phyloP scores from a whole-genome alignment of 2,329 filamentous ascomycete species.

The Neoarthrinium moseri region DNA sequence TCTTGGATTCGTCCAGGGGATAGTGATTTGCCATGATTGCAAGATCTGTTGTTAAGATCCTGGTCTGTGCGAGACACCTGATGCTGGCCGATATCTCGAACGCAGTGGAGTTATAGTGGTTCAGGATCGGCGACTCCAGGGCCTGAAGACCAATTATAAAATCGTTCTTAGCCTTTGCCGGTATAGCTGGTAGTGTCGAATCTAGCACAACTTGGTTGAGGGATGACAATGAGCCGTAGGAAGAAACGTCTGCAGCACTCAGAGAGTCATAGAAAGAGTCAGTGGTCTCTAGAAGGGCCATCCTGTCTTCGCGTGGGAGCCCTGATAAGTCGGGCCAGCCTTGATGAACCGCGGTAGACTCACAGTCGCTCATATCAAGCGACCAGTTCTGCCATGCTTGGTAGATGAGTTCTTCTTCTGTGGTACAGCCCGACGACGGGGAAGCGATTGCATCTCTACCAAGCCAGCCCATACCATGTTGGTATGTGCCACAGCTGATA shows the following conservation, averaged over 20 bases:
- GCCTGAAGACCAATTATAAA: slow-evolving; percentile 46
- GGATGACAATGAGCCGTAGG: slow-evolving; percentile 43
- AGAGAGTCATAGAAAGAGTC: slow-evolving; percentile 56
- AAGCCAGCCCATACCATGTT: slow-evolving; percentile 74
- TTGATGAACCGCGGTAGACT: slow-evolving; percentile 40
- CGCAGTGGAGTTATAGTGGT: slow-evolving; percentile 28
- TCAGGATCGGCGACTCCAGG: slow-evolving; percentile 42
- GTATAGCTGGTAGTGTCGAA: slow-evolving; percentile 58
- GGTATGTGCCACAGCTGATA: slow-evolving; percentile 78
- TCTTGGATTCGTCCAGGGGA: slow-evolving; percentile 18
- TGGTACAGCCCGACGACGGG: slow-evolving; percentile 35
- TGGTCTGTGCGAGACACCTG: slow-evolving; percentile 28
- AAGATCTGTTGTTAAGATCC: slow-evolving; percentile 8
- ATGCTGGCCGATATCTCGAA: slow-evolving; percentile 31
- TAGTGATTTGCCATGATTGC: background rate
- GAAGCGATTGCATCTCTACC: slow-evolving; percentile 56
- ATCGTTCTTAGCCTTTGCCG: slow-evolving; percentile 46
- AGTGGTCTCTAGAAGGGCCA: slow-evolving; percentile 35
- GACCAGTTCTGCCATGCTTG: slow-evolving; percentile 69
- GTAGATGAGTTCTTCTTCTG: slow-evolving; percentile 61
- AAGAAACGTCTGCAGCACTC: slow-evolving; percentile 66
- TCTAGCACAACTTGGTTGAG: slow-evolving; percentile 52
- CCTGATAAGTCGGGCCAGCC: too few species aligned
- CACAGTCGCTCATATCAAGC: slow-evolving; percentile 61
- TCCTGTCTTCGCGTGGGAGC: slow-evolving; percentile 8